Conservation (phyloP, 345 rosid species). For the Kernera saxatilis region DNA sequence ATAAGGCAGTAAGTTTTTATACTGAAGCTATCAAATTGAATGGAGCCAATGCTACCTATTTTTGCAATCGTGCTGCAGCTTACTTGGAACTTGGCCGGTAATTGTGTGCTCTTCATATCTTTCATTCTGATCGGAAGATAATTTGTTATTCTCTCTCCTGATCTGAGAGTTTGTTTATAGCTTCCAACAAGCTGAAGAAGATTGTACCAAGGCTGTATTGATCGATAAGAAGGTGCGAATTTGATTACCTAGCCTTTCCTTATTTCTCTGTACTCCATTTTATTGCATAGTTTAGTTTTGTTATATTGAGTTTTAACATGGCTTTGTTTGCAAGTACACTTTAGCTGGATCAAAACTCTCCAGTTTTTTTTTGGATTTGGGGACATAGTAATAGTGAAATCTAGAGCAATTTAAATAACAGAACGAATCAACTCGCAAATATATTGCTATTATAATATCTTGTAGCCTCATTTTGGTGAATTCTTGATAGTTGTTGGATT, state of each 20-base stretch:
- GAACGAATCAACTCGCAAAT: too few species aligned
- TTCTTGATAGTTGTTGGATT: too few species aligned
- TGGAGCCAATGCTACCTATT: slow-evolving; percentile 63
- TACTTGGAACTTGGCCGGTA: slow-evolving; percentile 79
- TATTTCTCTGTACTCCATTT: neutral
- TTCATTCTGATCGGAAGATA: slow-evolving; percentile 7
- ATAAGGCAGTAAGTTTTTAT: slow-evolving; percentile 73
- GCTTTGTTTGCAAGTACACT: too few species aligned
- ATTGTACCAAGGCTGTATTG: slow-evolving; percentile 66
- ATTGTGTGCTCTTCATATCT: neutral
- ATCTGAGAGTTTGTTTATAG: slow-evolving; percentile 37
- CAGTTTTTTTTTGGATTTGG: too few species aligned
- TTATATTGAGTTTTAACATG: neutral
- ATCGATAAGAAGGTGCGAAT: slow-evolving; percentile 74
- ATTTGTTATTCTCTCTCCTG: neutral
- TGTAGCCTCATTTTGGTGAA: too few species aligned
- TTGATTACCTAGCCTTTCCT: neutral
- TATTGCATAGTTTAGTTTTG: neutral
- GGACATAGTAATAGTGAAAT: too few species aligned
- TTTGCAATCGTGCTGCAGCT: slow-evolving; percentile 85
- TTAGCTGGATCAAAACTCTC: too few species aligned
- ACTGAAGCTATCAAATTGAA: slow-evolving; percentile 84
- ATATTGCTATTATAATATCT: too few species aligned
- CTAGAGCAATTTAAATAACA: too few species aligned
- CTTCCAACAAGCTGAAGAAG: slow-evolving; percentile 88